A percentile compares a stretch with the other conserved stretches of the same genome.
These are phyloP conservation scores for Neospora caninum DNA, from an alignment of 169 alveolate genomes.

Conservation along the genomic window DNA sequence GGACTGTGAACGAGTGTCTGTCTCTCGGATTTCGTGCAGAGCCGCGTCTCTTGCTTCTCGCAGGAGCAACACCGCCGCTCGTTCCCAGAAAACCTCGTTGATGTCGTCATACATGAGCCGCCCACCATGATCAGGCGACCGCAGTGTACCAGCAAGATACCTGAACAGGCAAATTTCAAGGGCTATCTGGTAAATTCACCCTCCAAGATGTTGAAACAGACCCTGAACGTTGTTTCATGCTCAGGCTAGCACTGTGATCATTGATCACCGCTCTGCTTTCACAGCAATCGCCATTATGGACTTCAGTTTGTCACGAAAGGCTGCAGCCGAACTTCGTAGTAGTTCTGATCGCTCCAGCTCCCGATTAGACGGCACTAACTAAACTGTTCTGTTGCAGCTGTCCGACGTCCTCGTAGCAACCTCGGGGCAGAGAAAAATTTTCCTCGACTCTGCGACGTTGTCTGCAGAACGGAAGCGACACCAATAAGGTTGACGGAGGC, in stretches of 20 bases:
- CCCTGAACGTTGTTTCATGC: no score
- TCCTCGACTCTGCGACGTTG: neutral
- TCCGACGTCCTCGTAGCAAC: no score
- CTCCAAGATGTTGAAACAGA: no score
- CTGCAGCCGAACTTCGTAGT: no score
- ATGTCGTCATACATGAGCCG: conserved; percentile 66
- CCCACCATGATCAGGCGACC: conserved; percentile 65
- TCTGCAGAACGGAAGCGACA: neutral
- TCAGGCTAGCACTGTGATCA: no score
- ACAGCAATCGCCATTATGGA: no score
- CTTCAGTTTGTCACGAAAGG: neutral
- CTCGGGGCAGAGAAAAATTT: neutral
- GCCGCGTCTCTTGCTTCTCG: neutral
- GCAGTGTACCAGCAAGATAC: conserved; percentile 61
- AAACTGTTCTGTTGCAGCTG: no score
- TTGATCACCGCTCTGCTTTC: no score
- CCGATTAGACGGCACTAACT: no score
- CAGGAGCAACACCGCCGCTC: conserved; percentile 12
- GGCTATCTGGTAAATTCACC: neutral
- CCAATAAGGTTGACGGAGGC: neutral
- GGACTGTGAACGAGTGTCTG: neutral
- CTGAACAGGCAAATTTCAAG: neutral
- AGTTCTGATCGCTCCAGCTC: no score
- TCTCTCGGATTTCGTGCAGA: no score
- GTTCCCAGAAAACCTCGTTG: conserved; percentile 67